Percentiles rank a stretch among this genome's conserved stretches.
Conservation (phyloP, 495 filamentous ascomycete genomes). For the Aspergillus diversus region DNA sequence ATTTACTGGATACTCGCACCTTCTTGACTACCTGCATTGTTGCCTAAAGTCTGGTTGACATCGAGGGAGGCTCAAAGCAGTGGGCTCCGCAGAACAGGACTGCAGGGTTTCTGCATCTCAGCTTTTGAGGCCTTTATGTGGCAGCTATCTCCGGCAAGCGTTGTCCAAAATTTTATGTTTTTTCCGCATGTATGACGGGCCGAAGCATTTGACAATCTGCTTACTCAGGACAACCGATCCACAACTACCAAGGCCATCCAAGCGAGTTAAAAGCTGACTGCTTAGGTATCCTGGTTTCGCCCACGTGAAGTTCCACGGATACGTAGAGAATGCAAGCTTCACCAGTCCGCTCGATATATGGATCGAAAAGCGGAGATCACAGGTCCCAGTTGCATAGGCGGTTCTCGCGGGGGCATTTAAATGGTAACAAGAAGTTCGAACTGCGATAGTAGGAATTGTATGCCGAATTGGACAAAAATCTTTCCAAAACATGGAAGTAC, state of each 20-base stretch:
- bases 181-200: constrained; percentile 76
- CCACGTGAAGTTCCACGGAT: constrained; percentile 62
- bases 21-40: constrained; percentile 69
- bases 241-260: constrained; percentile 74
- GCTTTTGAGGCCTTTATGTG: constrained; percentile 72
- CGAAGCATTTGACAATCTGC: constrained; percentile 61
- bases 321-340: constrained; percentile 71
- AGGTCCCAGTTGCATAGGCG: constrained; percentile 64
- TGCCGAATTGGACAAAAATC: constrained; percentile 51
- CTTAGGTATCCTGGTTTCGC: constrained; percentile 59
- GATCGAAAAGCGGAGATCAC: constrained; percentile 64
- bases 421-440: constrained; percentile 54
- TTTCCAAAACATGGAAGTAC: constrained; percentile 57
- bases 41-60: constrained; percentile 70
- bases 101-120: constrained; percentile 65
- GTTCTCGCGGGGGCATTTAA: constrained; percentile 56
- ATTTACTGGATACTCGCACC: constrained; percentile 76
- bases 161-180: constrained; percentile 57
- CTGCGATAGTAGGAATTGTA: constrained; percentile 50
- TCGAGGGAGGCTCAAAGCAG: constrained; percentile 77
- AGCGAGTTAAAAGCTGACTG: constrained; percentile 62
- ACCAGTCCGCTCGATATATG: constrained; percentile 80
- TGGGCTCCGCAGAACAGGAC: constrained; percentile 69
- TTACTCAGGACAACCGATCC: constrained; percentile 62
- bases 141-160: constrained; percentile 59